These are phyloP conservation scores for Trypanosoma platydactyli DNA, from an alignment of 208 protist genomes.

Conservation along the genomic window DNA sequence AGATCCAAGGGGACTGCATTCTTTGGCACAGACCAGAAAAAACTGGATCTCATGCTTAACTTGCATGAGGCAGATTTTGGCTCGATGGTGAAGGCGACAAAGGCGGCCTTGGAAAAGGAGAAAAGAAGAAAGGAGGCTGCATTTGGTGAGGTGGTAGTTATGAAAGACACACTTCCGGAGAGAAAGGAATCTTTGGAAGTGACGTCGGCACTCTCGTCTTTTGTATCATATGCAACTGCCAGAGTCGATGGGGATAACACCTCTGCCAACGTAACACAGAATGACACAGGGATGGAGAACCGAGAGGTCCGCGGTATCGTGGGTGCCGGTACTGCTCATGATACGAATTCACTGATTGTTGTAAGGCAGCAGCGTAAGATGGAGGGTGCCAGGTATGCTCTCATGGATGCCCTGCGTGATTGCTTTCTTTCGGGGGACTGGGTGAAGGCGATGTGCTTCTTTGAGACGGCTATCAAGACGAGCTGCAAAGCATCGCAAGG, in stretches of 20 bases:
- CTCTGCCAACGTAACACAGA: neutral
- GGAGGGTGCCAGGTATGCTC: constrained; percentile 39
- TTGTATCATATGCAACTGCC: neutral
- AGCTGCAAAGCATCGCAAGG: constrained; percentile 6
- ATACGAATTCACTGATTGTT: constrained; percentile 24
- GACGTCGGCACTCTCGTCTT: neutral
- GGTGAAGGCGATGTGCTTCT: constrained; percentile 50
- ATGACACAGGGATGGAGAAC: neutral
- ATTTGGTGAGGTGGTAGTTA: neutral
- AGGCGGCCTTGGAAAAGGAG: constrained; percentile 16
- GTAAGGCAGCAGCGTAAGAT: constrained; percentile 19
- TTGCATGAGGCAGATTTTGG: constrained; percentile 67
- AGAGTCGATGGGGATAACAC: neutral
- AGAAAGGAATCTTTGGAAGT: no score
- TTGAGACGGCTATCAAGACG: constrained; percentile 41
- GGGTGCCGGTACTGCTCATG: constrained; percentile 28
- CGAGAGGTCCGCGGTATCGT: constrained; percentile 27
- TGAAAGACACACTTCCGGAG: neutral
- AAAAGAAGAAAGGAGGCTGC: constrained; percentile 9
- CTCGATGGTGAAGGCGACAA: constrained; percentile 36
- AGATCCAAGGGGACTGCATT: constrained; percentile 15
- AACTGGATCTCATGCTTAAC: constrained; percentile 47
- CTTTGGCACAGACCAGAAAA: constrained; percentile 44
- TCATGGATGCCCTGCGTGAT: constrained; percentile 64
- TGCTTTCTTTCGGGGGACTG: constrained; percentile 61